These are phyloP conservation scores for Aphanocladium album DNA, from an alignment of 2,329 filamentous ascomycete genomes.

Conservation along the genomic window DNA sequence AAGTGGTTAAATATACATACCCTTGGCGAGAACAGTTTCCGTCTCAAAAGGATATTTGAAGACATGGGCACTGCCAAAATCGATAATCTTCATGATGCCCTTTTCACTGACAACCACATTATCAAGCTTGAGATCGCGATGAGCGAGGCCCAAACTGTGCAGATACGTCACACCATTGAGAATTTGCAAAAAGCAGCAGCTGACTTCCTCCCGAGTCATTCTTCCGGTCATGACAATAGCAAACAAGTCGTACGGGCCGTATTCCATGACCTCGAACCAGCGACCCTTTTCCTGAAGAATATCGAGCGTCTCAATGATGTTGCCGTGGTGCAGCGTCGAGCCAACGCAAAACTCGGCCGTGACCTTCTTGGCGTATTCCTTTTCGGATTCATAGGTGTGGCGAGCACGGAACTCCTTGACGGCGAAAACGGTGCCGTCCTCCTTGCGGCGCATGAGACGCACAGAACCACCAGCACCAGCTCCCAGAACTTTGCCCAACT, in stretches of 20 bases:
- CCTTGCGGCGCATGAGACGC: conserved; percentile 85
- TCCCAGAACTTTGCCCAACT: conserved; percentile 88
- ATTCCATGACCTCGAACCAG: conserved; percentile 99
- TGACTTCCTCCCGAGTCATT: conserved; percentile 88
- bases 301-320: conserved; percentile 96
- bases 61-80: conserved; percentile 95
- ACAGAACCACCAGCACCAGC: conserved; percentile 94
- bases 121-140: conserved; percentile 92
- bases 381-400: conserved; percentile 88
- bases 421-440: conserved; percentile 89
- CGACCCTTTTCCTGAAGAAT: conserved; percentile 90
- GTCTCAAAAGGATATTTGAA: conserved; percentile 97
- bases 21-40: conserved; percentile 39
- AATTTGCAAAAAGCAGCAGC: conserved; percentile 90
- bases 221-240: conserved; percentile 98
- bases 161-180: conserved; percentile 90
- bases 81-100: conserved; percentile 99
- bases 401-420: conserved; percentile 94
- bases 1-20: conserved; percentile 20
- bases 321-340: conserved; percentile 93
- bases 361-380: conserved; percentile 96
- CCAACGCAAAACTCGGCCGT: conserved; percentile 98
- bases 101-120: conserved; percentile 96
- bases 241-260: conserved; percentile 91
- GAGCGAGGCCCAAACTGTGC: conserved; percentile 90